These are phyloP conservation scores for Filobasidium uniguttulatum DNA, from an alignment of 1,284 basidiomycete species.

Conservation along the genomic window DNA sequence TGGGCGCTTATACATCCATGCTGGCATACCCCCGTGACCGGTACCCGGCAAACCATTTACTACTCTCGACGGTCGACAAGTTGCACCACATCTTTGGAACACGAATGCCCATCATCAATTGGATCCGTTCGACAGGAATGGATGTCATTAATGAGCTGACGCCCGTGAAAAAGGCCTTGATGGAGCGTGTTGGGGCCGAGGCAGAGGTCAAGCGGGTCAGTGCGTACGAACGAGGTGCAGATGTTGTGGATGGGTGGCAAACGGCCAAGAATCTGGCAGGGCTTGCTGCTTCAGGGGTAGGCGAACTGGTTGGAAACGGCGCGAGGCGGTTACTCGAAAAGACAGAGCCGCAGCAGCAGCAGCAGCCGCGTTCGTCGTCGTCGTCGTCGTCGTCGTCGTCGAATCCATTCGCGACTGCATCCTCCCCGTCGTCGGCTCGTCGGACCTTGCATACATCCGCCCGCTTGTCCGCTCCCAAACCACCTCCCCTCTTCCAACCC, in stretches of 20 bases:
- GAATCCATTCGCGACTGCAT: not conserved
- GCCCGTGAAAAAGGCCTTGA: constrained; percentile 62
- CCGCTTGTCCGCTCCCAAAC: not conserved
- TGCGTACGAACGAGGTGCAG: constrained; percentile 17
- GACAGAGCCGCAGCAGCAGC: not conserved
- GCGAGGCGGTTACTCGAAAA: constrained; percentile 11
- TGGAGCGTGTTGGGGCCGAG: constrained; percentile 59
- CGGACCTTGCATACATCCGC: not conserved
- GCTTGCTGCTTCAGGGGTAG: constrained; percentile 21
- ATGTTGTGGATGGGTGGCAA: constrained; percentile 25
- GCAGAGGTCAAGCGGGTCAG: constrained; percentile 17
- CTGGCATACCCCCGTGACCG: constrained; percentile 61
- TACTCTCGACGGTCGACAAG: constrained; percentile 73
- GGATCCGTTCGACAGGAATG: constrained; percentile 71
- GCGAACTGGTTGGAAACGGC: constrained; percentile 23
- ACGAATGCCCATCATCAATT: constrained; percentile 56
- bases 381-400: not conserved
- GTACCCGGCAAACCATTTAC: constrained; percentile 70
- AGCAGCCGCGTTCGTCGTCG: not conserved
- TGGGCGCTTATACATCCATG: constrained; percentile 66
- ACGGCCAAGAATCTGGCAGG: constrained; percentile 21
- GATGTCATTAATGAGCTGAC: constrained; percentile 82
- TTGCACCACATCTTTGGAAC: constrained; percentile 69
- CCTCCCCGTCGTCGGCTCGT: no score
- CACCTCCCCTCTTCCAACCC: constrained; percentile 22